Percentiles rank a stretch among this genome's conserved stretches.
These are phyloP conservation scores for Marasmius tenuissimus DNA, from an alignment of 1,284 basidiomycete genomes.

Conservation along the genomic window DNA sequence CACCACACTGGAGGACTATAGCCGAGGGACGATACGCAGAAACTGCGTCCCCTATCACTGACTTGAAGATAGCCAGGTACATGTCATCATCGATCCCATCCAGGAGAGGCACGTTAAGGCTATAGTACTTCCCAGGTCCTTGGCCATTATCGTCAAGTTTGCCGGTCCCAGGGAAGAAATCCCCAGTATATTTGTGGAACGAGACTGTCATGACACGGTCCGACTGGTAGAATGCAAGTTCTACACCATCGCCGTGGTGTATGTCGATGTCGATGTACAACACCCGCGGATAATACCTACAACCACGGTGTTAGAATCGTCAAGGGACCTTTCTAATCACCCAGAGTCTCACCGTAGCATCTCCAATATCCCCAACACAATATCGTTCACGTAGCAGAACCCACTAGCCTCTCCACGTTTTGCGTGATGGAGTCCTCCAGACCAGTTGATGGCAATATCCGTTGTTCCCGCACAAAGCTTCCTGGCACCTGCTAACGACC, in stretches of 20 bases:
- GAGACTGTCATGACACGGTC: slow-evolving; percentile 98
- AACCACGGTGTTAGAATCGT: not conserved
- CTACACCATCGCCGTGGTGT: slow-evolving; percentile 96
- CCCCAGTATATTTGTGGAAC: slow-evolving; percentile 98
- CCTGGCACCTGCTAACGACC: slow-evolving; percentile 85
- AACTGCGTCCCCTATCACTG: slow-evolving; percentile 93
- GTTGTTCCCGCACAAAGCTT: slow-evolving; percentile 85
- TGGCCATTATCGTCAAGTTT: slow-evolving; percentile 90
- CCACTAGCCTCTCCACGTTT: slow-evolving; percentile 96
- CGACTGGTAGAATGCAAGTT: slow-evolving; percentile 96
- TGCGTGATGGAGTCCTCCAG: slow-evolving; percentile 93
- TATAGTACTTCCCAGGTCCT: slow-evolving; percentile 91
- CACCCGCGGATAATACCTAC: slow-evolving; percentile 85
- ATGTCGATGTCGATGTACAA: slow-evolving; percentile 98
- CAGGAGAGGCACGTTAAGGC: slow-evolving; percentile 91
- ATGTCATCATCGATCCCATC: slow-evolving; percentile 98
- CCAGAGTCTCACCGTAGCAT: slow-evolving; percentile 65
- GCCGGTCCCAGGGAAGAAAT: slow-evolving; percentile 97
- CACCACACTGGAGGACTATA: slow-evolving; percentile 97
- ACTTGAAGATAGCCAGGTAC: slow-evolving; percentile 95
- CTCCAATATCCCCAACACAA: slow-evolving; percentile 92
- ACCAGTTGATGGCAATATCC: slow-evolving; percentile 98
- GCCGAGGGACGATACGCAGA: slow-evolving; percentile 86
- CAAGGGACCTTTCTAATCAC: not conserved
- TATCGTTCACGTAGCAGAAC: slow-evolving; percentile 97